Percentiles rank a stretch among this genome's conserved stretches.
phyloP scores from a whole-genome alignment of 352 stramenopile species.

The Globisporangium paddicum region DNA sequence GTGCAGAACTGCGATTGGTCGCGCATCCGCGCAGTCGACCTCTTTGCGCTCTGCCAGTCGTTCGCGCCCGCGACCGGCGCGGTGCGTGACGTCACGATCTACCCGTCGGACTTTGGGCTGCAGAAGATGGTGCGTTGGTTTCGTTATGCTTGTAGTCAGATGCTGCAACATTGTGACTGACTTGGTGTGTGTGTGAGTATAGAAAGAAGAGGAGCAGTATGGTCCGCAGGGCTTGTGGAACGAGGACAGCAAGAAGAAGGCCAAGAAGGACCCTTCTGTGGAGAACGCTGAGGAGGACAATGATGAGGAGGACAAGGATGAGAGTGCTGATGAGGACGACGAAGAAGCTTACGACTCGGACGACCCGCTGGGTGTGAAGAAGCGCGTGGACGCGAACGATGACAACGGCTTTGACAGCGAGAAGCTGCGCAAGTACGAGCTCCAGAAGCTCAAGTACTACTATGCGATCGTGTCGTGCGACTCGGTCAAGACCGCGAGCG shows the following conservation, averaged over 20 bases:
- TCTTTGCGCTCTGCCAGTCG: constrained; percentile 93
- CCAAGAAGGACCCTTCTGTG: constrained; percentile 13
- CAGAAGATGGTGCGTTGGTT: constrained; percentile 86
- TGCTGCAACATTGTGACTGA: not conserved
- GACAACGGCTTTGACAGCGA: constrained; percentile 91
- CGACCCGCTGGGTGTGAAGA: constrained; percentile 65
- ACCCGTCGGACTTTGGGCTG: constrained; percentile 94
- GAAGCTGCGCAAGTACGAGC: constrained; percentile 95
- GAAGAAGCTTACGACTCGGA: constrained; percentile 64
- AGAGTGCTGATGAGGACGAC: constrained; percentile 19
- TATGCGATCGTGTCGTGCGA: constrained; percentile 96
- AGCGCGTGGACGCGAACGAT: constrained; percentile 45
- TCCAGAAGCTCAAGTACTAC: constrained; percentile 98
- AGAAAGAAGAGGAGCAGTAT: constrained; percentile 80
- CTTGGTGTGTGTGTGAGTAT: constrained; percentile 4
- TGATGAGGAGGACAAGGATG: constrained; percentile 16
- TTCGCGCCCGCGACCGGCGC: constrained; percentile 89
- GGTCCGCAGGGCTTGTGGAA: constrained; percentile 63
- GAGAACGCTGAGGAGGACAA: constrained; percentile 12
- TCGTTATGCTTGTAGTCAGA: not conserved
- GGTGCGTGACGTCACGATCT: constrained; percentile 93
- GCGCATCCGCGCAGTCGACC: constrained; percentile 92
- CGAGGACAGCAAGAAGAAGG: constrained; percentile 35
- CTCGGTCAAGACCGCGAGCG: constrained; percentile 85
- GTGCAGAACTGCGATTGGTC: constrained; percentile 97